These are phyloP conservation scores for Saccharomyces hybrid DNA, from an alignment of 1,139 yeast species.

Conservation along the genomic window DNA sequence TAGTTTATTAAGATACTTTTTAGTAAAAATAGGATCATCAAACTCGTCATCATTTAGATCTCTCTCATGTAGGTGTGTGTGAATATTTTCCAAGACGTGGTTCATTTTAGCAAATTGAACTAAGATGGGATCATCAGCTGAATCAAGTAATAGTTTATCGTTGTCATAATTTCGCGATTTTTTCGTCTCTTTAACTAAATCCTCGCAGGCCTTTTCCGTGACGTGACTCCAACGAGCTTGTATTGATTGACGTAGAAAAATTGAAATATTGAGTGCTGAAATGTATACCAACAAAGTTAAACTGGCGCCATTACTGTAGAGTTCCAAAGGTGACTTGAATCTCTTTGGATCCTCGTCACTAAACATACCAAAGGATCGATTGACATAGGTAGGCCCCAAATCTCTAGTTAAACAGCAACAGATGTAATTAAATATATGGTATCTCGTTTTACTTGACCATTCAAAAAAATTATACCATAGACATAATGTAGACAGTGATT, in stretches of 20 bases:
- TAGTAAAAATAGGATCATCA: slow-evolving; percentile 16
- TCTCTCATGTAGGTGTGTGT: slow-evolving; percentile 37
- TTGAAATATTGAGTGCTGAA: slow-evolving; percentile 31
- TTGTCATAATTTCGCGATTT: slow-evolving; percentile 15
- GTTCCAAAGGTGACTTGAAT: slow-evolving; percentile 15
- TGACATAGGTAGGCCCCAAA: slow-evolving; percentile 50
- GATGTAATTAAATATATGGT: slow-evolving; percentile 59
- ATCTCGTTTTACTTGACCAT: slow-evolving; percentile 67
- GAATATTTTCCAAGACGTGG: slow-evolving; percentile 56
- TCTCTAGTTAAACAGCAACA: slow-evolving; percentile 70
- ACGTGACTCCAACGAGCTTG: slow-evolving; percentile 25
- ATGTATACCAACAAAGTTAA: slow-evolving; percentile 33
- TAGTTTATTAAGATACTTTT: slow-evolving; percentile 12
- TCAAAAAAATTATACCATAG: slow-evolving; percentile 85
- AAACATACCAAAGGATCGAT: slow-evolving; percentile 20
- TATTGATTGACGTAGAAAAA: slow-evolving; percentile 32
- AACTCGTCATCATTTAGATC: slow-evolving; percentile 23
- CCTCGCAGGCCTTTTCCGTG: slow-evolving; percentile 17
- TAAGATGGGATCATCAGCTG: slow-evolving; percentile 36
- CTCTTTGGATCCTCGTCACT: slow-evolving; percentile 16
- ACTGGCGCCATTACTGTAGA: slow-evolving; percentile 20
- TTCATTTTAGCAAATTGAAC: slow-evolving; percentile 57
- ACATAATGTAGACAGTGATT: slow-evolving; percentile 52
- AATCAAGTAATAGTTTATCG: slow-evolving; percentile 26
- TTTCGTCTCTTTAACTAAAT: slow-evolving; percentile 14